Evolutionary conservation across 164 flowering plant genomes (phyloP).

Genomic region (Taxillus chinensis): DNA sequence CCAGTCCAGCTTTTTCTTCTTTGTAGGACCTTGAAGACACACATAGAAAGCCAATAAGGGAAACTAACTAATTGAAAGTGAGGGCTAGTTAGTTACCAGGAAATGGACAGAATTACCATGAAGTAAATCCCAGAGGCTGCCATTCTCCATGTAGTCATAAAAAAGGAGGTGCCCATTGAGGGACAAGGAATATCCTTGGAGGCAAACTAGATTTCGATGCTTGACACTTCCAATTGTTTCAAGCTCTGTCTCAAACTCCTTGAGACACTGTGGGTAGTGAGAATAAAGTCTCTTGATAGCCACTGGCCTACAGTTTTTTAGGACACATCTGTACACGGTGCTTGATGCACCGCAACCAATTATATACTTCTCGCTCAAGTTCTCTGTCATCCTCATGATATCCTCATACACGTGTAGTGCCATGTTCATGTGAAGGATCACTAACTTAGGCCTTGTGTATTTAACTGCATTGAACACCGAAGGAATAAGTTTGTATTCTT

Average conservation of each 20-base stretch:
- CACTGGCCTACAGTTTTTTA: conserved; percentile 89
- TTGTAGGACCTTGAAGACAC: conserved; percentile 37
- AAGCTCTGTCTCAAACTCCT: conserved; percentile 94
- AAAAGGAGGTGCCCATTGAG: conserved; percentile 84
- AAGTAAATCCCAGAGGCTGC: conserved; percentile 95
- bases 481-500: not conserved
- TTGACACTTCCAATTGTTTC: conserved; percentile 90
- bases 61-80: too few relatives aligned
- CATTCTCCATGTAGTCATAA: conserved; percentile 98
- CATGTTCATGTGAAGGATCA: conserved; percentile 96
- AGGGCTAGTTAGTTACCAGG: not conserved
- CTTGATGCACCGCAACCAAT: conserved; percentile 98
- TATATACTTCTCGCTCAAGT: conserved; percentile 82
- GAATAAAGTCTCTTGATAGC: conserved; percentile 86
- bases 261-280: conserved; percentile 65
- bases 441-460: conserved; percentile 82
- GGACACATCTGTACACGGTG: conserved; percentile 90
- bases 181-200: conserved; percentile 90
- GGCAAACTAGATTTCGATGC: conserved; percentile 88
- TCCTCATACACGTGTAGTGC: conserved; percentile 96
- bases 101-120: conserved; percentile 50
- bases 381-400: conserved; percentile 99
- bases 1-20: conserved; percentile 89
- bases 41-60: not conserved
- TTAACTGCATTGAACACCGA: conserved; percentile 25